Percentiles rank a stretch among this genome's conserved stretches.
Conservation (phyloP, 139 green algal genomes). For the Ulvella scutata region DNA sequence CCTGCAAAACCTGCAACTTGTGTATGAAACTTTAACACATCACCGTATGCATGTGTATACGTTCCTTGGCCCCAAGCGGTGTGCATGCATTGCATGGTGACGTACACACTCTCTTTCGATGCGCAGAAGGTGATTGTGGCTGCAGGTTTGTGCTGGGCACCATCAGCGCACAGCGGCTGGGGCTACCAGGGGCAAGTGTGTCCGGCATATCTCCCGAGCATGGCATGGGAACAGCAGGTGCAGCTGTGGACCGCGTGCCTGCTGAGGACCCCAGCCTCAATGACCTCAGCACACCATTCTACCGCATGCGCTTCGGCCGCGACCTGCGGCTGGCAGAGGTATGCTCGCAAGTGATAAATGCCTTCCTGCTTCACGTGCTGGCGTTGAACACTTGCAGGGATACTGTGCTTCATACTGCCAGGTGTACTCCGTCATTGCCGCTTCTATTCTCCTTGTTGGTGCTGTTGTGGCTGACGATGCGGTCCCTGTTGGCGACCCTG, state of each 20-base stretch:
- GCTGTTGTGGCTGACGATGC: too few species aligned
- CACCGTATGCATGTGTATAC: too few species aligned
- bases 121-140: not conserved
- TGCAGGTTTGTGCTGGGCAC: not conserved
- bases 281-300: not conserved
- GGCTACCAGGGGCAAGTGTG: not conserved
- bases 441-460: too few species aligned
- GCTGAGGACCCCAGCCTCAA: not conserved
- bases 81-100: too few species aligned
- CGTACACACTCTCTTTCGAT: too few species aligned
- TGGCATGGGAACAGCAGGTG: too few species aligned
- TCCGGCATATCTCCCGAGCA: not conserved
- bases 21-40: too few species aligned
- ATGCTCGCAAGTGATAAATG: slow-evolving; percentile 13
- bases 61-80: too few species aligned
- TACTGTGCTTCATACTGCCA: slow-evolving; percentile 25
- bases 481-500: too few species aligned
- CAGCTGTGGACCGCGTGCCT: not conserved
- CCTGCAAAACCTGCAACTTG: too few species aligned
- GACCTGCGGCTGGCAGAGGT: slow-evolving; percentile 61
- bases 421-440: too few species aligned
- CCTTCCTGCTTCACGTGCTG: too few species aligned
- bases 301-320: slow-evolving; percentile 43
- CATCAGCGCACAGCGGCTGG: not conserved
- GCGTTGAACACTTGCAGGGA: slow-evolving; percentile 27